These are phyloP conservation scores for Cladosporium sp. DNA, from an alignment of 2,329 filamentous ascomycete species.

Conservation along the genomic window DNA sequence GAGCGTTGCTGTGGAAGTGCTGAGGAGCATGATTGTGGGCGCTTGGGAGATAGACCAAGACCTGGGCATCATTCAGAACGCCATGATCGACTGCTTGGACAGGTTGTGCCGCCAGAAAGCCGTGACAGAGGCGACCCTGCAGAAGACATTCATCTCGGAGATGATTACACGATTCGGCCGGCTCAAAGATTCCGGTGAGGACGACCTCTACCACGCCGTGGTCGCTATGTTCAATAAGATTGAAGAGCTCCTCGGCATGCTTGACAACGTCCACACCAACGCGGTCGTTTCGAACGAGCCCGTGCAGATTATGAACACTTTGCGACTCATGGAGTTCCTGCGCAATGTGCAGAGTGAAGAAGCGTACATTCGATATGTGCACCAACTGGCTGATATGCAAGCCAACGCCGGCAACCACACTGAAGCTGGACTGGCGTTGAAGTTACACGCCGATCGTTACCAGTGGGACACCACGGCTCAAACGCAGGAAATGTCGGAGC, in stretches of 20 bases:
- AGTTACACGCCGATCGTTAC: constrained; percentile 87
- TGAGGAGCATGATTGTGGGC: constrained; percentile 97
- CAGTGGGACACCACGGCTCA: constrained; percentile 74
- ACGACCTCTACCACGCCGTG: constrained; percentile 69
- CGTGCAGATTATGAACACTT: constrained; percentile 76
- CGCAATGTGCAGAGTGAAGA: constrained; percentile 96
- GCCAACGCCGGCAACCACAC: constrained; percentile 68
- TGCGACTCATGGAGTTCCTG: constrained; percentile 91
- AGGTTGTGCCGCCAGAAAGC: constrained; percentile 72
- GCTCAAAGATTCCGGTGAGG: constrained; percentile 59
- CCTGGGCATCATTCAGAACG: constrained; percentile 82
- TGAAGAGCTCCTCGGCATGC: constrained; percentile 82
- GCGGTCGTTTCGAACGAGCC: constrained; percentile 60
- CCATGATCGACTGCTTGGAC: constrained; percentile 93
- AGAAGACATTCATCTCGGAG: constrained; percentile 88
- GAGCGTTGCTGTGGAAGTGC: constrained; percentile 81
- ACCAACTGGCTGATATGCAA: constrained; percentile 79
- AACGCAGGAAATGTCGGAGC: constrained; percentile 62
- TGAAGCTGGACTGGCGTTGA: constrained; percentile 81
- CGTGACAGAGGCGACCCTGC: constrained; percentile 78
- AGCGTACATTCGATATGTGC: constrained; percentile 92
- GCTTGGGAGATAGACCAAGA: constrained; percentile 97
- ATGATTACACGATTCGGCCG: constrained; percentile 73
- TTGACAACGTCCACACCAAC: constrained; percentile 80
- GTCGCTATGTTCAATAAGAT: constrained; percentile 75